Conservation (phyloP, 2,329 filamentous ascomycete genomes). For the Aphanocladium album region DNA sequence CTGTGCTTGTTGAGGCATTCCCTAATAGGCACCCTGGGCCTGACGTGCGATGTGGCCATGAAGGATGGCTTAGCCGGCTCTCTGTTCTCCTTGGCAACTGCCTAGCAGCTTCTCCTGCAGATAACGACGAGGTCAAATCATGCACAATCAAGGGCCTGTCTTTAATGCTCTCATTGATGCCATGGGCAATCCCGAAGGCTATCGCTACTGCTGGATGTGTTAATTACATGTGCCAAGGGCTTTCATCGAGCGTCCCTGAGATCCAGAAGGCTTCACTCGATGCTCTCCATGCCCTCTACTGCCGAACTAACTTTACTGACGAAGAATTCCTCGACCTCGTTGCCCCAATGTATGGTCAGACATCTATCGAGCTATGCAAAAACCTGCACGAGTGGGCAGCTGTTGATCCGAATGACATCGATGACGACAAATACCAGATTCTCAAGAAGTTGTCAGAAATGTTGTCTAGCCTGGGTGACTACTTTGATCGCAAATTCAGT, state of each 20-base stretch:
- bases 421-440: slow-evolving; percentile 87
- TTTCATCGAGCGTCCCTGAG: slow-evolving; percentile 64
- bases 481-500: slow-evolving; percentile 71
- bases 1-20: slow-evolving; percentile 70
- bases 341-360: slow-evolving; percentile 70
- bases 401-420: slow-evolving; percentile 74
- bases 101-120: slow-evolving; percentile 58
- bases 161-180: slow-evolving; percentile 71
- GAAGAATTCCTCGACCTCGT: slow-evolving; percentile 75
- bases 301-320: slow-evolving; percentile 66
- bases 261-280: slow-evolving; percentile 67
- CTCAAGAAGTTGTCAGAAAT: slow-evolving; percentile 94
- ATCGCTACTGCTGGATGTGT: slow-evolving; percentile 68
- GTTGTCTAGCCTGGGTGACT: slow-evolving; percentile 78
- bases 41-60: slow-evolving; percentile 68
- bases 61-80: slow-evolving; percentile 83
- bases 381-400: slow-evolving; percentile 75
- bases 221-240: slow-evolving; percentile 62
- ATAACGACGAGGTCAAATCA: slow-evolving; percentile 60
- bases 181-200: slow-evolving; percentile 83
- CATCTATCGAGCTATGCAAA: slow-evolving; percentile 65
- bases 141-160: slow-evolving; percentile 74
- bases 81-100: slow-evolving; percentile 70
- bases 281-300: slow-evolving; percentile 77
- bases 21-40: slow-evolving; percentile 64